Percentiles rank a stretch among this genome's conserved stretches.
These are phyloP conservation scores for Xylariaceae sp. DNA, from an alignment of 2,329 filamentous ascomycete species.

Conservation along the genomic window DNA sequence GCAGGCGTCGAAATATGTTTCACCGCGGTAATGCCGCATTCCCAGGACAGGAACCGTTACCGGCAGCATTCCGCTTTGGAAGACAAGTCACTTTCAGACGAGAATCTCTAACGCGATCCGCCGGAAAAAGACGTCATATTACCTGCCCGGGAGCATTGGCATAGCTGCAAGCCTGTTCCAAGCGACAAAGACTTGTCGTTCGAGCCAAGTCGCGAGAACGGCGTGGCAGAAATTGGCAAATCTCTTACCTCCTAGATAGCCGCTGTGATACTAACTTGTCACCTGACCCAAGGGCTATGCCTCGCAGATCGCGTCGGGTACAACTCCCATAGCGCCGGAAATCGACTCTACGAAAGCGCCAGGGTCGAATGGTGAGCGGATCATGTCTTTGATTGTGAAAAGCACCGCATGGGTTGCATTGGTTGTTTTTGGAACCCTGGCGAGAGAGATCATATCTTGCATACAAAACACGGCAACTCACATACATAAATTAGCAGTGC, in stretches of 20 bases:
- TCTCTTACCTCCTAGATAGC: background rate
- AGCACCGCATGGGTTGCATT: background rate
- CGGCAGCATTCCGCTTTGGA: background rate
- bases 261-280: background rate
- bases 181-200: background rate
- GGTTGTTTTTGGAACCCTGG: no score
- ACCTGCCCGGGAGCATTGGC: background rate
- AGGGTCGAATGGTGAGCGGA: background rate
- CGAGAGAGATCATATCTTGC: no score
- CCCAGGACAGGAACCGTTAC: background rate
- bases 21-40: background rate
- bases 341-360: background rate
- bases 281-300: background rate
- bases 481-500: no score
- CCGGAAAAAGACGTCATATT: background rate
- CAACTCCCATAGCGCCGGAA: background rate
- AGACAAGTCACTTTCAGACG: background rate
- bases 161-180: background rate
- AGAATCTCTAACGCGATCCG: background rate
- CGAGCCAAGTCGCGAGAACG: background rate
- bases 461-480: no score
- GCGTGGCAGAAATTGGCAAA: background rate
- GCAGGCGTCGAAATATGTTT: background rate
- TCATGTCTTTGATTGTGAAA: no score
- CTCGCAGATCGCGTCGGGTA: background rate